Evolutionary conservation across 1,139 yeast species (phyloP), one percentile per base, ranked within the genome.

Genomic region (Protomyces macrosporus): DNA sequence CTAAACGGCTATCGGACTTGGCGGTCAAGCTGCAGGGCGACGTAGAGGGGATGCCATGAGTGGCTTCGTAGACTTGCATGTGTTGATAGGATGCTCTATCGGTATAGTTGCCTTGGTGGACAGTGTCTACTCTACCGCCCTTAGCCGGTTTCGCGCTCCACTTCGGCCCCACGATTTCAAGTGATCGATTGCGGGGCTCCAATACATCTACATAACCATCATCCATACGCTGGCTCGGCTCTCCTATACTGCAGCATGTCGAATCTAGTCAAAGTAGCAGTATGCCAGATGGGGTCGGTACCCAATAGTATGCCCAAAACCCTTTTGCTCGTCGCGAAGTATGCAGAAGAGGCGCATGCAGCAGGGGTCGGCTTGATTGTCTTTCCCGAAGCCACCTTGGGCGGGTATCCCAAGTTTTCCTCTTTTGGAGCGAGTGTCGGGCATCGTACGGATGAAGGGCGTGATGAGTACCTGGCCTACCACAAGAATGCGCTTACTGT

Each of bases 11-110:
- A 23, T 35, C 39, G 16, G 62, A 58, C n/a, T n/a, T 58, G 14
- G 51, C 56, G 12, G 35, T 12, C 12, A 50, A 48, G 9, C 40
- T 58, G 6, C 56, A 40, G 33, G 62, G 62, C 10, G 62, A 58
- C 30, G 62, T 58, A 23, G 62, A 58, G 45, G 62, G 62, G 14
- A 58, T 58, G 62, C 62, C 62, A 7, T 58, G 23, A 23, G 23
- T 23, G 23, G 23, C 23, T 23, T 23, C 23, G 2, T 23, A 23
- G 23, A 23, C 23, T 23, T 23, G 23, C 23, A 23, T 23, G 23
- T 23, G 23, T 23, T 23, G 23, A 23, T 23, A 23, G 23, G 23
- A 23, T 23, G 23, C 23, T 23, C 23, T 1, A n/a, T n/a, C n/a
- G 23, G 23, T 1, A 23, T 23, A 23, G 2, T 23, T 23, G 23